phyloP scores from a whole-genome alignment of 163 green algal species.

The Scenedesmus sp. region DNA sequence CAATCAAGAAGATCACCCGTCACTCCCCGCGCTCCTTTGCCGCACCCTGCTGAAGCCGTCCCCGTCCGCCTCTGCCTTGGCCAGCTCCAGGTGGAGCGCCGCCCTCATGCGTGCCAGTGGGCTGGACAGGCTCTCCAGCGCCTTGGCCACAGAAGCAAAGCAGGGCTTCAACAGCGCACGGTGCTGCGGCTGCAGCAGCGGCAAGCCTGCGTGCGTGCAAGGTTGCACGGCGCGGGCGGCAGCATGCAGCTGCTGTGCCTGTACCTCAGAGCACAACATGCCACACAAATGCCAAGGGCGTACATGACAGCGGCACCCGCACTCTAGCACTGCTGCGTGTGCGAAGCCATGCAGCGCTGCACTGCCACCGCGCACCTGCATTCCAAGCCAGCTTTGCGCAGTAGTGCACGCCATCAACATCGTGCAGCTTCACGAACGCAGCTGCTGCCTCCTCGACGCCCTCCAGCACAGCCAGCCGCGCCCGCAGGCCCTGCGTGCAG shows the following conservation, averaged over 20 bases:
- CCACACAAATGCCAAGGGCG: neutral
- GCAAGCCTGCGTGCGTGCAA: conserved; percentile 53
- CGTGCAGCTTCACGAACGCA: conserved; percentile 67
- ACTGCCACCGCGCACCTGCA: conserved; percentile 39
- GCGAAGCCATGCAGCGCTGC: neutral
- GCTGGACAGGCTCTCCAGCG: conserved; percentile 64
- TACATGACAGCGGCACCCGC: neutral
- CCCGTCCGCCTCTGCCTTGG: conserved; percentile 69
- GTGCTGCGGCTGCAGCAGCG: conserved; percentile 68
- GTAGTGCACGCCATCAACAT: conserved; percentile 73
- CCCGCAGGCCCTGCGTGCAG: neutral
- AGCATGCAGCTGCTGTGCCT: neutral
- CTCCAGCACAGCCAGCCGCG: conserved; percentile 50
- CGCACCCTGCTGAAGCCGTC: conserved; percentile 71
- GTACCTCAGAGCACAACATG: neutral
- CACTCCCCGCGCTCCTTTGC: too few relatives aligned
- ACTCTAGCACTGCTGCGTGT: neutral
- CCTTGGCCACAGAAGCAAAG: conserved; percentile 67
- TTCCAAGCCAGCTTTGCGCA: conserved; percentile 72
- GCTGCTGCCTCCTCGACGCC: conserved; percentile 61
- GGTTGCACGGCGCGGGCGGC: neutral
- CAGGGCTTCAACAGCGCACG: conserved; percentile 62
- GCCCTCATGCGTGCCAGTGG: conserved; percentile 65
- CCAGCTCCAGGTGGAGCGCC: conserved; percentile 75
- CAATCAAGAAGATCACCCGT: too few relatives aligned